Evolutionary conservation across 177 flowering plant genomes (phyloP), one percentile per base, ranked within the genome.

Genomic region (Telopea speciosissima): DNA sequence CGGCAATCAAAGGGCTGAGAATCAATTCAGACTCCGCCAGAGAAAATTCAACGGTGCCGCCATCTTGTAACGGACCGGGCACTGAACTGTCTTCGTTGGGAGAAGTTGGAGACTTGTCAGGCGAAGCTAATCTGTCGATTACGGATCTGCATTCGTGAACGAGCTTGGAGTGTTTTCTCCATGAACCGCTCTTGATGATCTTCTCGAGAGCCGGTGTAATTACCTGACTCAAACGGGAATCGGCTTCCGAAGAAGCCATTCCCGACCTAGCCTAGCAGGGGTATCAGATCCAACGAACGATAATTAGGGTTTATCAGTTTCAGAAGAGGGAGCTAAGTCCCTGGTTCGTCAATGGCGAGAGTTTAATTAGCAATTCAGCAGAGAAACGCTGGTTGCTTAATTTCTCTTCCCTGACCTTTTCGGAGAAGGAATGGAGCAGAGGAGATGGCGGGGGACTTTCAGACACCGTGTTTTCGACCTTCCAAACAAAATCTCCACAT

Each of bases 201-300:
- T 85, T 88, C 62, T 96, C 99, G 19, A 96, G 84, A 61, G 96
- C 90, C 12, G 97, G 97, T 68, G 75, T 40, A 1, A 96, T 49
- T 24, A 85, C 83, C 79, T 77, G 86, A 76, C 66, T 76, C 70
- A 96, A 80, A 59, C 93, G 97, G 93, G 99, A 91, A 88, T 87
- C 91, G 86, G 97, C 97, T 86, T 90, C 97, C 94, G 90, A 72
- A 79, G 97, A 90, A 90, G 99, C 97, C 99, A 91, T 91, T 88
- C 95, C 93, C 92, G 56, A 63, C 44, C 45, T 72, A 59, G 44
- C 42, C 70, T 67, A 61, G 67, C 66, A 60, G 26, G 26, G 49
- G 54, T 17, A 22, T 68, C 74, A 71, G 79, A 77, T 77, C 77
- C n/a, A n/a, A 58, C 16, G 22, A 58, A n/a, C 6, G 8, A 58